These are phyloP conservation scores for Aaosphaeria pasadenensis DNA, from an alignment of 2,329 filamentous ascomycete species.

Conservation along the genomic window DNA sequence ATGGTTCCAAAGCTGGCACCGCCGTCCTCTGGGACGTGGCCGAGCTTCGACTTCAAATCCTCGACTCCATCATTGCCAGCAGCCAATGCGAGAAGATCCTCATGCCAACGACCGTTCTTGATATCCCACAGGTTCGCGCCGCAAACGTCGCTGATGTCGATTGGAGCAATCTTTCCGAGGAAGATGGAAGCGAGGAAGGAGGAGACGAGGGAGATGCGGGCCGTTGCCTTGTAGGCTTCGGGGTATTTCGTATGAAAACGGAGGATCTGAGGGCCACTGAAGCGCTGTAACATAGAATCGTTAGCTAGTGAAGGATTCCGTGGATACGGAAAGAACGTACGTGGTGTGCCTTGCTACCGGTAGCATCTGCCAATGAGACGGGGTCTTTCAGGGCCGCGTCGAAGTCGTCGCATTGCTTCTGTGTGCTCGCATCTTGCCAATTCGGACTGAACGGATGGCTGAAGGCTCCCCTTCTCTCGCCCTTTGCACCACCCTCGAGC, in stretches of 20 bases:
- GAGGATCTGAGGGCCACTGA: constrained; percentile 96
- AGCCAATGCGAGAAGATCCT: constrained; percentile 70
- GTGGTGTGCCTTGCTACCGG: constrained; percentile 93
- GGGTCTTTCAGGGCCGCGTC: constrained; percentile 67
- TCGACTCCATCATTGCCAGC: constrained; percentile 62
- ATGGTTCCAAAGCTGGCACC: constrained; percentile 74
- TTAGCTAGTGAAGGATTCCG: constrained; percentile 22
- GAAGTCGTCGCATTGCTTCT: constrained; percentile 86
- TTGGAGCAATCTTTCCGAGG: constrained; percentile 77
- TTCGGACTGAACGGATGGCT: constrained; percentile 88
- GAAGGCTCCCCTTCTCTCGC: constrained; percentile 58
- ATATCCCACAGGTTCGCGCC: constrained; percentile 98
- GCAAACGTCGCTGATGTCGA: constrained; percentile 92
- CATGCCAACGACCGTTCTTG: constrained; percentile 67
- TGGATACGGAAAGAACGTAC: constrained; percentile 54
- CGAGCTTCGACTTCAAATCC: constrained; percentile 74
- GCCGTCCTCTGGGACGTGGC: constrained; percentile 75
- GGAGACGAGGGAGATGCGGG: constrained; percentile 87
- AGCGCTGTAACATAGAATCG: constrained; percentile 58
- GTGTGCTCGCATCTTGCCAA: constrained; percentile 97
- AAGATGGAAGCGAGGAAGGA: constrained; percentile 93
- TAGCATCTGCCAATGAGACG: constrained; percentile 70
- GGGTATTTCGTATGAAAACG: constrained; percentile 79
- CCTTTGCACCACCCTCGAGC: constrained; percentile 47
- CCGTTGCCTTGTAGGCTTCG: constrained; percentile 74